Evolutionary conservation across 805 yeast genomes (phyloP).

Genomic region (Candida piceae): DNA sequence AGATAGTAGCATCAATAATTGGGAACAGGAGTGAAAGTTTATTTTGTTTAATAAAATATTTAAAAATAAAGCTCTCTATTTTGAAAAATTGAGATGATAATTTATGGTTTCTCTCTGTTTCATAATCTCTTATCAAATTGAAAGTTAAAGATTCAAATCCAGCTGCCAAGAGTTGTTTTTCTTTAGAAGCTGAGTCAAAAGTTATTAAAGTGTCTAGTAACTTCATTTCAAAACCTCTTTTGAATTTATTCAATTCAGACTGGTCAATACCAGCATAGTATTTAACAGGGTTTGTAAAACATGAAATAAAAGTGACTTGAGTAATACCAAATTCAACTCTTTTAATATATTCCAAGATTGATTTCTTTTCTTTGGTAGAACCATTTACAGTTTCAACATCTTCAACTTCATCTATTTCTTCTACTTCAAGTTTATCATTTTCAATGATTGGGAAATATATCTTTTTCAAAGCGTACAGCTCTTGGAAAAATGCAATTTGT

Average conservation of each 20-base stretch:
- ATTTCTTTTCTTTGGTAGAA: background rate
- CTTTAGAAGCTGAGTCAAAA: too few relatives aligned
- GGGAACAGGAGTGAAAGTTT: constrained; percentile 22
- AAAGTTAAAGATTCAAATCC: constrained; percentile 7
- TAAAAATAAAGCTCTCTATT: constrained; percentile 8
- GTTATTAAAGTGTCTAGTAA: constrained; percentile 3
- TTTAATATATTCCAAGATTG: constrained; percentile 2
- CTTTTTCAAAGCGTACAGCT: constrained; percentile 5
- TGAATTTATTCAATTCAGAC: constrained; percentile 21
- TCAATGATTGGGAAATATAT: background rate
- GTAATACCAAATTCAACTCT: constrained; percentile 8
- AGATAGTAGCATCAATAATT: constrained; percentile 20
- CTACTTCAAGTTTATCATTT: background rate
- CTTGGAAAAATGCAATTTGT: constrained; percentile 12
- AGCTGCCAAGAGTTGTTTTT: constrained; percentile 5
- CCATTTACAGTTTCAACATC: too few relatives aligned
- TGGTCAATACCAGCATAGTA: constrained; percentile 27
- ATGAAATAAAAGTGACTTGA: constrained; percentile 17
- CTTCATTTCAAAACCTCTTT: constrained; percentile 24
- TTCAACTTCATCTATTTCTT: background rate
- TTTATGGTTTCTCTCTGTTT: constrained; percentile 7
- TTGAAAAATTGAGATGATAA: constrained; percentile 9
- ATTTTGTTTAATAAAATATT: constrained; percentile 11
- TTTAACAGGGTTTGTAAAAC: constrained; percentile 27
- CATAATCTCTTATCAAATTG: constrained; percentile 20